phyloP scores from a whole-genome alignment of 306 rosid genomes.

The Arachis hypogaea region DNA sequence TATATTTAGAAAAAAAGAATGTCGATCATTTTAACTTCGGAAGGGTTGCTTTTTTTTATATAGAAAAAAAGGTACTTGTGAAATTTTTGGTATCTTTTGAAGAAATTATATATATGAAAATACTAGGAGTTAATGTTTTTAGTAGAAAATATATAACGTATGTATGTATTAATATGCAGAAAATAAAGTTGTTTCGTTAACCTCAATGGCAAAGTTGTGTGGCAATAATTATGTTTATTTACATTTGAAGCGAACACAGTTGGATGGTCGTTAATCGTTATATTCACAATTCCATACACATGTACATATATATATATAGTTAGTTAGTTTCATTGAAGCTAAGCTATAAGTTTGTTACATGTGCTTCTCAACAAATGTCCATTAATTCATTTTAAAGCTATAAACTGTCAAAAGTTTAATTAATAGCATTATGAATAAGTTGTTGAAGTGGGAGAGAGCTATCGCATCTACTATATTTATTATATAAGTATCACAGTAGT shows the following conservation, averaged over 20 bases:
- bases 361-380: not conserved
- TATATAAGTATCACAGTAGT: not conserved
- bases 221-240: not conserved
- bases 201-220: not conserved
- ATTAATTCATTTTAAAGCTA: not conserved
- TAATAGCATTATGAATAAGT: slow-evolving; percentile 3
- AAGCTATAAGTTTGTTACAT: not conserved
- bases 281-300: not conserved
- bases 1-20: too few relatives aligned
- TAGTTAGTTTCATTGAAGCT: not conserved
- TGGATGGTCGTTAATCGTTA: not conserved
- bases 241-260: not conserved
- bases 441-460: not conserved
- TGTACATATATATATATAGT: too few relatives aligned
- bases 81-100: too few relatives aligned
- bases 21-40: too few relatives aligned
- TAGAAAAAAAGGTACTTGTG: too few relatives aligned
- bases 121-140: too few relatives aligned
- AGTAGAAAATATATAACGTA: too few relatives aligned
- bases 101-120: too few relatives aligned
- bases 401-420: not conserved
- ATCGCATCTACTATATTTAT: not conserved
- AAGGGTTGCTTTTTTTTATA: too few relatives aligned
- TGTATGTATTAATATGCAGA: too few relatives aligned
- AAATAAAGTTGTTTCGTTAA: too few relatives aligned